Base-by-base conservation (phyloP, 257 asterid species). In the Linderniella brevidens region DNA sequence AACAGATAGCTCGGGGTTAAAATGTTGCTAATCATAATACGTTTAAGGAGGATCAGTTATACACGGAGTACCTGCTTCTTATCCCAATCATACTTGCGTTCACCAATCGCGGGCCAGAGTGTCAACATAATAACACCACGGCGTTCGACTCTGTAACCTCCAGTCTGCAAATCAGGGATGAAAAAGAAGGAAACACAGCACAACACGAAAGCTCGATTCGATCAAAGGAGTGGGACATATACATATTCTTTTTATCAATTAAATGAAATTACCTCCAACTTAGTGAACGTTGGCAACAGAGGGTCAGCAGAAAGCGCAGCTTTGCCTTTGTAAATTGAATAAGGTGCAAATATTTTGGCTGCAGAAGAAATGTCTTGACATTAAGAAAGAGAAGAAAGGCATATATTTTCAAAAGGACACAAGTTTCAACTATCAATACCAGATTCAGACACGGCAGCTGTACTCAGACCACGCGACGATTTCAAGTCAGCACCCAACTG, bases 1-100 rank as follows among this genome's bases (percentile, higher is more conserved):
- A 50, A 58, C 35, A 43, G 48, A 49, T 48, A 64, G 64, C 56
- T 50, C 29, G 47, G 19, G 19, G 45, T 10, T 13, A 39, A 39
- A 39, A 11, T 39, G 43, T 11, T 1, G 13, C 3, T 39, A 3
- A 10, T 39, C 0, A 17, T 35, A 46, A 11, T 9, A 17, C 32
- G 7, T 46, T 17, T 16, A 3, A 43, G 48, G n/a, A 16, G 17
- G 41, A 10, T 42, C 50, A 32, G 14, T 20, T 15, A 46, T 14
- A 11, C 18, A 35, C 6, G 39, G 13, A 46, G 50, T 69, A 84
- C 97, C 93, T 80, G 92, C 66, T 72, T 74, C 79, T 74, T 80
- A 11, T 84, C 92, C 82, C 85, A 82, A 59, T 88, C 78, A 55
- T 88, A 88, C 68, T 78, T 88, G 58, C 92, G 92, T 65, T 80